These are phyloP conservation scores for Chenopodium quinoa DNA, from an alignment of 148 eudicot species.

Conservation along the genomic window DNA sequence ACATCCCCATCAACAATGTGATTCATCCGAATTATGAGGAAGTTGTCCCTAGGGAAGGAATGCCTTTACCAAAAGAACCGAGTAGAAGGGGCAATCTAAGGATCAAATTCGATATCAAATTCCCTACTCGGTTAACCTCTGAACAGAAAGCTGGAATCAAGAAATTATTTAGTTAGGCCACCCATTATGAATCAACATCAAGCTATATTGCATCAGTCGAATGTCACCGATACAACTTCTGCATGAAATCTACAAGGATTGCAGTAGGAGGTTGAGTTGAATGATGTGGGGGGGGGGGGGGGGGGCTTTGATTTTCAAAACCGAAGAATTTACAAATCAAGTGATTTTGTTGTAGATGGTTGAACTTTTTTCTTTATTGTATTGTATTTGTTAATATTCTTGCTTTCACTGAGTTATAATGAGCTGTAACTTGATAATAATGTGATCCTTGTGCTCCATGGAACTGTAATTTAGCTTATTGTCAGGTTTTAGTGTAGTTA, in stretches of 20 bases:
- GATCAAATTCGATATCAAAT: slow-evolving; percentile 63
- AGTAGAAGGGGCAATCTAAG: slow-evolving; percentile 55
- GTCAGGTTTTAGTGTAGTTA: too few species aligned
- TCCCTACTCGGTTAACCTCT: slow-evolving; percentile 48
- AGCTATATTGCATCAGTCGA: neutral
- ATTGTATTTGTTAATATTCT: too few species aligned
- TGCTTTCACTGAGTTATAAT: too few species aligned
- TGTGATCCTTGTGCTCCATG: too few species aligned
- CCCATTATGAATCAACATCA: neutral
- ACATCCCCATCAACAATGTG: slow-evolving; percentile 44
- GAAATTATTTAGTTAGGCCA: slow-evolving; percentile 34
- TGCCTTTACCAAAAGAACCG: slow-evolving; percentile 72
- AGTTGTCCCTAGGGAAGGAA: slow-evolving; percentile 61
- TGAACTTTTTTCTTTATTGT: too few species aligned
- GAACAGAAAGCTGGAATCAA: slow-evolving; percentile 64
- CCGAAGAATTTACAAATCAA: neutral
- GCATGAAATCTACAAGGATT: neutral
- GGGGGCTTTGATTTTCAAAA: neutral
- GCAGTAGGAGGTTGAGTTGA: neutral
- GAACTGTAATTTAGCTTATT: too few species aligned
- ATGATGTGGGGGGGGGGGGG: neutral
- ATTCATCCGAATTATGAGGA: slow-evolving; percentile 62
- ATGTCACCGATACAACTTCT: neutral
- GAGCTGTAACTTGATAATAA: too few species aligned
- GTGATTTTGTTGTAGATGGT: too few species aligned